These are phyloP conservation scores for Eremothecium cymbalariae DNA, from an alignment of 1,139 yeast genomes.

Conservation along the genomic window DNA sequence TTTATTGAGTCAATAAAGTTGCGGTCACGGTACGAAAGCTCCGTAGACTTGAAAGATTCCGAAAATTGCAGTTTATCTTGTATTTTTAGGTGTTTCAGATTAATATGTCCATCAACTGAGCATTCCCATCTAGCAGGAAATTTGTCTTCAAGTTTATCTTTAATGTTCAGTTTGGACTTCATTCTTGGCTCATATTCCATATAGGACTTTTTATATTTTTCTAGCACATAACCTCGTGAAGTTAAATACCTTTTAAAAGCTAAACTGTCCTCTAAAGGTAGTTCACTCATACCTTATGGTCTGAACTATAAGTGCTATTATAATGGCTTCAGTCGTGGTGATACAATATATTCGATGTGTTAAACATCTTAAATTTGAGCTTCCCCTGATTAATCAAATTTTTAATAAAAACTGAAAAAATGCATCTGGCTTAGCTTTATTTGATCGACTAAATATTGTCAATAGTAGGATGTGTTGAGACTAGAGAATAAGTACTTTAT, in stretches of 20 bases:
- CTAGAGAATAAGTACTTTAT: too few species aligned
- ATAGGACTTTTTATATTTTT: background rate
- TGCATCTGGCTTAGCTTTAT: too few species aligned
- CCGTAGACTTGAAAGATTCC: conserved; percentile 2
- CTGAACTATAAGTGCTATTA: too few species aligned
- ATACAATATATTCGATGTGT: too few species aligned
- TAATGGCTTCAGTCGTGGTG: too few species aligned
- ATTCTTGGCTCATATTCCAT: conserved; percentile 4
- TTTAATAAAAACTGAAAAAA: too few species aligned
- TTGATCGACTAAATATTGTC: too few species aligned
- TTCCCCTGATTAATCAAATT: too few species aligned
- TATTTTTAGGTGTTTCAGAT: background rate
- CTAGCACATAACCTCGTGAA: conserved; percentile 1
- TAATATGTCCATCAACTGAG: background rate
- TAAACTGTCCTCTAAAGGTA: background rate
- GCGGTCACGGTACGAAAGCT: background rate
- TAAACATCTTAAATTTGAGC: too few species aligned
- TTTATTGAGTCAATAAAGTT: background rate
- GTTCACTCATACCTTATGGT: conserved; percentile 1
- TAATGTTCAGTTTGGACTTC: background rate
- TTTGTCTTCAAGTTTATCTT: too few species aligned
- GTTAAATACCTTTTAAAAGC: conserved; percentile 1
- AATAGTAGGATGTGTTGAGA: too few species aligned
- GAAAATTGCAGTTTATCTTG: background rate
- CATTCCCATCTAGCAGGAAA: background rate